Base-by-base conservation (phyloP, 352 stramenopile genomes). In the Phytophthora megakarya region DNA sequence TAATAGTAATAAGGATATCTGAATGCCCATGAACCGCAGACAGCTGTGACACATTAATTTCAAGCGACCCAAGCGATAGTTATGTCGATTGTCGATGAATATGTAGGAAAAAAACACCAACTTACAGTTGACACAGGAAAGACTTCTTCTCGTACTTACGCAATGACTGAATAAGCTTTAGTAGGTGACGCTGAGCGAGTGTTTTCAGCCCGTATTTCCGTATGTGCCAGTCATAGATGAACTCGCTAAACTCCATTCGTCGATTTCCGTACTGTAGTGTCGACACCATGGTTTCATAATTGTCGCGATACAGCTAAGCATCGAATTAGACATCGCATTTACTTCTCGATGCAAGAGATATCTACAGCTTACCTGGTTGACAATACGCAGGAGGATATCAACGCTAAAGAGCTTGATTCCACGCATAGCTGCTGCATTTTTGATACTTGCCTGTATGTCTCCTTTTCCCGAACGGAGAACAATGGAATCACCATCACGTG, bases 191-290 rank as follows among this genome's bases (percentile, higher is more conserved):
- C 65, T 90, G 79, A 3, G 82, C 84, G 21, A 93, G 78, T 5
- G 82, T 58, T 61, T 90, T 91, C 25, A 92, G 79, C 8, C 82
- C 82, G 26, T 73, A 89, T 73, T 93, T 93, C 46, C 84, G 82
- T 32, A 91, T 87, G 40, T 93, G 84, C 84, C 84, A 91, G 61
- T 93, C 84, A 62, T 92, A 92, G 46, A 93, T 78, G 52, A 92
- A 93, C 62, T 93, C 82, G 52, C 82, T 90, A 56, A 91, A 93
- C 38, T 86, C 79, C 73, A 90, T 93, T 23, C 82, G 80, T 3
- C 81, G 75, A 58, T 65, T 81, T 28, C 81, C 84, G 54, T 93
- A 90, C 61, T 93, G 83, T n/a, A 88, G 69, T 40, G 75, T 81
- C 25, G 78, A 60, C 10, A 86, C 56, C 65, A 84, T 85, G 19